Evolutionary conservation across 805 yeast species (phyloP), one percentile per base, ranked within the genome.

Genomic region (Lachancea mirantina): DNA sequence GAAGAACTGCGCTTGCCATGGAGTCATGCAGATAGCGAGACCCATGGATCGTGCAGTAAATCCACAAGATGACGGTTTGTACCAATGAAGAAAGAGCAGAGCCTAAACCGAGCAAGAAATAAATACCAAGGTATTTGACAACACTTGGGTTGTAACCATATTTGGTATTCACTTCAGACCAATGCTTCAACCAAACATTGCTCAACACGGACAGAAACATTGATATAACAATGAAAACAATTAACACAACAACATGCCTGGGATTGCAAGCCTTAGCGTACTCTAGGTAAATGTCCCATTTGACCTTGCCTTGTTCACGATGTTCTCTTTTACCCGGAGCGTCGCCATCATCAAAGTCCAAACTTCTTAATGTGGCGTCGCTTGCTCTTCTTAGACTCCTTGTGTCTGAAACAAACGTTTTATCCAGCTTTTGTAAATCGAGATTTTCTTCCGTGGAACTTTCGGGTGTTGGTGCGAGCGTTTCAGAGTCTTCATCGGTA

Each of bases 171-270:
- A 81, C 74, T 55, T 92, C 99, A 8, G 97, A 84, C 98, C 98
- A 92, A 57, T 84, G 84, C 57, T 92, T 92, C 49, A 92, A 72
- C 99, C 99, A 92, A 34, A 89, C 73, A 53, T 79, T 87, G 22
- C 87, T 77, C 27, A 63, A 62, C 31, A 84, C 89, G 36, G 77
- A 70, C 30, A 77, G 50, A 8, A 68, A 52, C 70, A 74, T 80
- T 0, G 84, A 68, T 4, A 70, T 28, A n/a, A 80, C 50, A 40
- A 82, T 67, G 42, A 75, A 67, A 1, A 52, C 32, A 31, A 85
- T 44, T 52, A 78, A 79, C 2, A 80, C 46, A 0, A 65, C 16
- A 11, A 87, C 94, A 40, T 73, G 74, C 30, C 50, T 60, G 6
- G 80, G 71, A 41, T 84, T 84, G 64, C 96, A 88, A 0, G 97